phyloP scores from a whole-genome alignment of 2,329 filamentous ascomycete species.

The Fusarium praegraminearum region DNA sequence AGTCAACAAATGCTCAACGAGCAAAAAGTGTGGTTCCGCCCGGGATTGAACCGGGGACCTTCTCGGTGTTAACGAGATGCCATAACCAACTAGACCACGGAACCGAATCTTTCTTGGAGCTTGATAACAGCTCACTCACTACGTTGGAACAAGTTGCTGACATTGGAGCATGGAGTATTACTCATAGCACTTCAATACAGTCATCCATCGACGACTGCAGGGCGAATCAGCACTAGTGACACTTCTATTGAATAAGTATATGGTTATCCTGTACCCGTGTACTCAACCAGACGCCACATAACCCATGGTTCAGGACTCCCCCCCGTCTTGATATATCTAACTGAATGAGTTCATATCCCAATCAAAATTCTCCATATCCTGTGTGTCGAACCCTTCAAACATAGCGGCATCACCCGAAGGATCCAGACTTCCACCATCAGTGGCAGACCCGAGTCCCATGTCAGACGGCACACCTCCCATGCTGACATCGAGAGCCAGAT shows the following conservation, averaged over 20 bases:
- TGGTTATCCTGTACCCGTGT: conserved; percentile 8
- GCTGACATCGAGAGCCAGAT: conserved; percentile 61
- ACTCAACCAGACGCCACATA: conserved; percentile 15
- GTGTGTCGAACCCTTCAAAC: conserved; percentile 55
- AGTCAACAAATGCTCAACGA: neutral
- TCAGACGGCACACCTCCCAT: conserved; percentile 55
- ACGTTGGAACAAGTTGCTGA: neutral
- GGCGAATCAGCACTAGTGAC: neutral
- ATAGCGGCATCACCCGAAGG: conserved; percentile 54
- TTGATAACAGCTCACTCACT: neutral
- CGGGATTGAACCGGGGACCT: conserved; percentile 30
- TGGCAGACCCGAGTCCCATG: conserved; percentile 54
- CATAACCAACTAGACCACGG: conserved; percentile 33
- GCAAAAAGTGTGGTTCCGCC: conserved; percentile 27
- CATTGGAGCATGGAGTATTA: neutral
- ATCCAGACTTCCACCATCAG: conserved; percentile 51
- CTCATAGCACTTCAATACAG: neutral
- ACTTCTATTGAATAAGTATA: neutral
- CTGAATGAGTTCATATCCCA: conserved; percentile 27
- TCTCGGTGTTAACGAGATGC: conserved; percentile 34
- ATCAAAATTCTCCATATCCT: conserved; percentile 53
- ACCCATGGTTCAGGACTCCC: neutral
- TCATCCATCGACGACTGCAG: neutral
- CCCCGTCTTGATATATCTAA: neutral
- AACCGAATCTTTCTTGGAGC: conserved; percentile 3